Evolutionary conservation across 768 basidiomycete genomes (phyloP).

Genomic region (Lactarius hengduanensis): DNA sequence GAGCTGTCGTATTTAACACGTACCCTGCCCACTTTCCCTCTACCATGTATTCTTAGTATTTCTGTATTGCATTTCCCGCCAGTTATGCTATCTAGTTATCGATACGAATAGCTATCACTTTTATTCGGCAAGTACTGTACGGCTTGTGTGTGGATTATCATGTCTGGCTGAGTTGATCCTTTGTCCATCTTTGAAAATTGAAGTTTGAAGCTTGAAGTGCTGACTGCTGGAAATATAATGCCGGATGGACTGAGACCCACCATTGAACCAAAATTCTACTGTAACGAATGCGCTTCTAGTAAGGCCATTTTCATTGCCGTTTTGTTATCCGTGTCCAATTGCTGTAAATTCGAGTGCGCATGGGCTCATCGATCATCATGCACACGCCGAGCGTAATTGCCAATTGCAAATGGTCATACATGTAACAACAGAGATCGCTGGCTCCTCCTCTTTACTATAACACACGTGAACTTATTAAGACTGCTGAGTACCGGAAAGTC

Average conservation of each 20-base stretch:
- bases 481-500: too few relatives aligned
- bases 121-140: neutral
- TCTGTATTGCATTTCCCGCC: conserved; percentile 10
- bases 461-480: neutral
- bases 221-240: neutral
- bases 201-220: neutral
- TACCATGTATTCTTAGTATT: conserved; percentile 6
- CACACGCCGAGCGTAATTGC: neutral
- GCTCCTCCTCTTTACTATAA: too few relatives aligned
- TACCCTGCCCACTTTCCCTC: neutral
- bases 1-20: conserved; percentile 10
- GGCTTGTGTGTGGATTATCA: neutral
- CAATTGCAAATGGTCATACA: neutral
- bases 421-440: too few relatives aligned
- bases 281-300: too few relatives aligned
- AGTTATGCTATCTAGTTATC: conserved; percentile 9
- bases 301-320: too few relatives aligned
- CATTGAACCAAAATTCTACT: too few relatives aligned
- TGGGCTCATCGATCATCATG: neutral
- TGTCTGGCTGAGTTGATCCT: neutral
- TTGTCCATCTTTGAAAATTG: neutral
- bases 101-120: neutral
- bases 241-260: neutral
- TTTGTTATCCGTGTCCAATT: neutral
- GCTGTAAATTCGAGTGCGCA: neutral